These are phyloP conservation scores for Mycena sanguinolenta DNA, from an alignment of 768 basidiomycete genomes.

Conservation along the genomic window DNA sequence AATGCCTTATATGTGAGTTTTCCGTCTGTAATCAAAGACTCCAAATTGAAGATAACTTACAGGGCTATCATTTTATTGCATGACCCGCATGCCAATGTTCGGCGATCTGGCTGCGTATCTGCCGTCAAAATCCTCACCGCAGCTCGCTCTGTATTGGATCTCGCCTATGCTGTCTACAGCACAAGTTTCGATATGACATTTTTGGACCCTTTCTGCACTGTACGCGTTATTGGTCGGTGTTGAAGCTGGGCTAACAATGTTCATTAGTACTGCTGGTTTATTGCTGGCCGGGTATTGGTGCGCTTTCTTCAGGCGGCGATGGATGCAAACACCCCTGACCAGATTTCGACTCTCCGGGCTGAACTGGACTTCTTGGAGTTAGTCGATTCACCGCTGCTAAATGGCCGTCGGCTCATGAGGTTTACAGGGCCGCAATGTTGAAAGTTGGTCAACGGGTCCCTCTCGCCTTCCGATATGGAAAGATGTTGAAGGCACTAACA, in stretches of 20 bases:
- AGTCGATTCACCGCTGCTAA: slow-evolving; percentile 45
- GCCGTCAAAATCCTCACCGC: slow-evolving; percentile 77
- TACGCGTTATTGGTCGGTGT: slow-evolving; percentile 46
- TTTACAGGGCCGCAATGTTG: slow-evolving; percentile 64
- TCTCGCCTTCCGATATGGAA: slow-evolving; percentile 70
- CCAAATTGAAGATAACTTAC: slow-evolving; percentile 21
- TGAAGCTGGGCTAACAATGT: slow-evolving; percentile 7
- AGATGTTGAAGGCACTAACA: slow-evolving; percentile 65
- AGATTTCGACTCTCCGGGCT: slow-evolving; percentile 67
- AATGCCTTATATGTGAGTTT: slow-evolving; percentile 57
- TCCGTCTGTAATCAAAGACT: background rate
- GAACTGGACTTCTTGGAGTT: slow-evolving; percentile 82
- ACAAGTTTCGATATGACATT: slow-evolving; percentile 82
- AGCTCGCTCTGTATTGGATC: slow-evolving; percentile 74
- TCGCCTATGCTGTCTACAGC: slow-evolving; percentile 74
- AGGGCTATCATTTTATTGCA: slow-evolving; percentile 81
- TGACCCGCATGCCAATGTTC: slow-evolving; percentile 79
- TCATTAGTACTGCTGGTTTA: slow-evolving; percentile 76
- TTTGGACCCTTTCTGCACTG: slow-evolving; percentile 78
- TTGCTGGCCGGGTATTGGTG: slow-evolving; percentile 73
- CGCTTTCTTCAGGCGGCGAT: slow-evolving; percentile 76
- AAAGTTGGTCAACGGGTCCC: slow-evolving; percentile 78
- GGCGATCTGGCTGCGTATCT: slow-evolving; percentile 71
- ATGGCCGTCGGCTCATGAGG: slow-evolving; percentile 2
- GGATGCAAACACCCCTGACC: slow-evolving; percentile 67